Evolutionary conservation across 345 rosid genomes (phyloP), one percentile per base, ranked within the genome.

Genomic region (Murraya paniculata): DNA sequence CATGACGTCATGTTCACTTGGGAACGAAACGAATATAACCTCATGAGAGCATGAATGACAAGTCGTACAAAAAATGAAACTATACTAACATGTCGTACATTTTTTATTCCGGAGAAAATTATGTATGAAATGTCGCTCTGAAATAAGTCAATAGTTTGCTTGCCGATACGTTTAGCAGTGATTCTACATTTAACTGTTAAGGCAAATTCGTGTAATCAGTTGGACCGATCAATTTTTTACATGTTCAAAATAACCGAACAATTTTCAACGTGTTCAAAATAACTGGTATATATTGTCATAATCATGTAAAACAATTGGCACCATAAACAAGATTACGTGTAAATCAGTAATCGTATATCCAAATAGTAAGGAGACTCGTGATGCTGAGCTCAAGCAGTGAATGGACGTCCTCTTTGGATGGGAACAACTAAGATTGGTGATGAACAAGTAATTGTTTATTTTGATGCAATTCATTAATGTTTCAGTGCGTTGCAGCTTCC

Each of bases 311-410:
- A 2, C 3, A 33, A 33, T 33, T 33, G 35, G 5, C 35, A 33
- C 35, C 35, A 33, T 33, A 33, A 33, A 33, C 35, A 33, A 35
- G 55, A 50, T 50, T 7, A 28, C 28, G 8, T 8, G 5, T 74
- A 94, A 92, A 81, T 94, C 97, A 7, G 81, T 94, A 56, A 38
- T 90, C n/a, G 70, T 93, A 50, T 94, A 93, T 83, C 98, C 98
- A 7, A 91, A 94, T 82, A 91, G 97, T 30, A 97, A 97, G 0
- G 95, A 94, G 89, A 86, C 89, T 8, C 91, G 90, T 53, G 90
- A 31, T 4, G 9, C 58, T 7, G 67, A 31, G 33, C n/a, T n/a
- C n/a, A n/a, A n/a, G n/a, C 57, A 53, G 57, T 18, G 57, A 53
- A 53, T n/a, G 21, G 57, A 53, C 57, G 22, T 53, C 57, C 57